Percentiles rank a stretch among this genome's conserved stretches.
These are phyloP conservation scores for Eimeria sp. DNA, from an alignment of 169 alveolate species.

Conservation along the genomic window DNA sequence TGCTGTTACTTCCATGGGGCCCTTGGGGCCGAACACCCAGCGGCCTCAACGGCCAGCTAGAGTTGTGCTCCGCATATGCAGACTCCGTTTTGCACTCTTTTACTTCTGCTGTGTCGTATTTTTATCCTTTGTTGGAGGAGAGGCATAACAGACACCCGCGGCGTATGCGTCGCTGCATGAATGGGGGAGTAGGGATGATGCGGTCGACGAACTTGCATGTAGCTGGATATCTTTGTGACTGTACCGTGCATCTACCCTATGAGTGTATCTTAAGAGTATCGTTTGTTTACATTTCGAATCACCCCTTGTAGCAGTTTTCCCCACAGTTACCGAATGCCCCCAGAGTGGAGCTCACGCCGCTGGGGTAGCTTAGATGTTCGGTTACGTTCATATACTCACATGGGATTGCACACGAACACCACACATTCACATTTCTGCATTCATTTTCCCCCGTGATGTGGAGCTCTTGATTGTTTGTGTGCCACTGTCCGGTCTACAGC, in stretches of 20 bases:
- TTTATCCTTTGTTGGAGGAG: neutral
- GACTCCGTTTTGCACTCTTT: neutral
- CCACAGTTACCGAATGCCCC: neutral
- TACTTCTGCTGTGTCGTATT: neutral
- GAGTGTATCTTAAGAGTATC: neutral
- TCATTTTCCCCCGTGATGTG: neutral
- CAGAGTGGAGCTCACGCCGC: neutral
- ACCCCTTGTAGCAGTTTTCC: neutral
- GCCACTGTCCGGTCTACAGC: conserved; percentile 86
- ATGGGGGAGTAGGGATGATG: neutral
- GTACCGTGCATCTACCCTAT: neutral
- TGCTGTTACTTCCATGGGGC: neutral
- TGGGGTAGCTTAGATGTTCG: neutral
- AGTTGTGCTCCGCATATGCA: neutral
- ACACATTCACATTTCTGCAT: neutral
- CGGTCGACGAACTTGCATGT: neutral
- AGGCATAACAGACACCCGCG: neutral
- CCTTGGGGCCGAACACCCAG: neutral
- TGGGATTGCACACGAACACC: neutral
- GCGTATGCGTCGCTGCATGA: conserved; percentile 10
- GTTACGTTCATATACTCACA: neutral
- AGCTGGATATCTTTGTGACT: neutral
- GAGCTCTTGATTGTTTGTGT: neutral
- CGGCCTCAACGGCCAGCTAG: conserved; percentile 49
- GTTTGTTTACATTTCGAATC: neutral